A percentile compares a stretch with the other conserved stretches of the same genome.
Evolutionary conservation across 352 stramenopile species (phyloP).

Genomic region (Pythium phragmiticola): DNA sequence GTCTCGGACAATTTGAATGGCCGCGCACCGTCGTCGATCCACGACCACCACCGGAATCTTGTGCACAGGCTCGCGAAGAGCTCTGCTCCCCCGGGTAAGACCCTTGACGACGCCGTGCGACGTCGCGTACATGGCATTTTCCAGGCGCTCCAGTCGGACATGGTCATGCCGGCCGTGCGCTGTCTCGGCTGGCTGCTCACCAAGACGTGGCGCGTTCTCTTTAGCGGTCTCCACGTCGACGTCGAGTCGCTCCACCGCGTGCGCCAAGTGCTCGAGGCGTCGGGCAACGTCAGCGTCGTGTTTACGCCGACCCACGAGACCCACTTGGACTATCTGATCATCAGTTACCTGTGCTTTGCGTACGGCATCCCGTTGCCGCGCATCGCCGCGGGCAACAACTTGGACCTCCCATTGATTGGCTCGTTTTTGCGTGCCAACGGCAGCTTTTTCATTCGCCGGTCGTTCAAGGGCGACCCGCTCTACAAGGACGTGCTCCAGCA

Average conservation of each 20-base stretch:
- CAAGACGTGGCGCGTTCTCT: constrained; percentile 78
- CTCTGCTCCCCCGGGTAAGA: background rate
- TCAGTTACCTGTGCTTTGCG: constrained; percentile 88
- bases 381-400: constrained; percentile 87
- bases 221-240: constrained; percentile 70
- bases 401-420: constrained; percentile 81
- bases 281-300: constrained; percentile 63
- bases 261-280: constrained; percentile 45
- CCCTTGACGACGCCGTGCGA: constrained; percentile 22
- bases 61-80: constrained; percentile 28
- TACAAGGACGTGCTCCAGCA: constrained; percentile 86
- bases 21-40: constrained; percentile 36
- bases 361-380: constrained; percentile 84
- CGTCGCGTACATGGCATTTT: constrained; percentile 61
- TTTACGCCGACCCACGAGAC: constrained; percentile 88
- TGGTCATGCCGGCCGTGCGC: constrained; percentile 71
- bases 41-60: constrained; percentile 45
- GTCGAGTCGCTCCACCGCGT: constrained; percentile 60
- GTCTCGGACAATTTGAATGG: constrained; percentile 53
- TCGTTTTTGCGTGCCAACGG: constrained; percentile 81
- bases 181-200: constrained; percentile 76
- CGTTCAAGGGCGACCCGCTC: constrained; percentile 62
- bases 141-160: constrained; percentile 62
- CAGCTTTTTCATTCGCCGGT: constrained; percentile 90
- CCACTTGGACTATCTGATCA: constrained; percentile 90